Base-by-base conservation (phyloP, 805 yeast species). In the Kodamaea laetipori region DNA sequence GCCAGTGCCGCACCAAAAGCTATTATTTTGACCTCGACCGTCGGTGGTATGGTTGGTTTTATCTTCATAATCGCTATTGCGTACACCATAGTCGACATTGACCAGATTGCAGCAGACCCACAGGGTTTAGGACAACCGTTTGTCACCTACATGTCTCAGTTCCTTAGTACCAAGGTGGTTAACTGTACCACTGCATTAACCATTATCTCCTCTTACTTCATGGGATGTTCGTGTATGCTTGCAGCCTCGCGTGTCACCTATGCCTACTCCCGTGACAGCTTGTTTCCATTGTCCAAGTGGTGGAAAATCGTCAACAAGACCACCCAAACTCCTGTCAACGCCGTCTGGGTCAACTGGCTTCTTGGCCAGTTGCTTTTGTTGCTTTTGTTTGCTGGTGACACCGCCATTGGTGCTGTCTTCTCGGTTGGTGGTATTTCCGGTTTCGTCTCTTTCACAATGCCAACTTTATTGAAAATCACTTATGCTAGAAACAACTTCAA, bases 361-460 rank as follows among this genome's bases (percentile, higher is more conserved):
- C 51, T 81, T 38, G 84, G 84, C 25, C 77, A 78, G 54, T 69
- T 80, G 17, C 64, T 80, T 16, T 65, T 81, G 48, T 69, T 78
- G 44, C 70, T 80, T 47, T 73, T 82, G 58, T 80, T 82, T 60
- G 82, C 82, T 25, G 85, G 85, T 30, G 81, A 78, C 46, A 71
- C 75, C 15, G 84, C 88, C 38, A 79, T 82, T 51, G 81, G 76
- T 23, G 89, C 89, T 33, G 81, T 82, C 47, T 83, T 83, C 65
- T 80, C 86, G 1, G 85, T 83, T 37, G 86, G 86, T 24, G 87
- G 86, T 35, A 81, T 82, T 54, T 77, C 84, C 10, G 78, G 84
- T 0, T 81, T 81, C 54, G 73, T 82, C 45, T 82, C 88, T 3
- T 83, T 82, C 63, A 72, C 78, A n/a, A 66, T 79, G 52, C 89